Conservation (phyloP, 2,329 filamentous ascomycete species). For the Colletotrichum chlorophyti region DNA sequence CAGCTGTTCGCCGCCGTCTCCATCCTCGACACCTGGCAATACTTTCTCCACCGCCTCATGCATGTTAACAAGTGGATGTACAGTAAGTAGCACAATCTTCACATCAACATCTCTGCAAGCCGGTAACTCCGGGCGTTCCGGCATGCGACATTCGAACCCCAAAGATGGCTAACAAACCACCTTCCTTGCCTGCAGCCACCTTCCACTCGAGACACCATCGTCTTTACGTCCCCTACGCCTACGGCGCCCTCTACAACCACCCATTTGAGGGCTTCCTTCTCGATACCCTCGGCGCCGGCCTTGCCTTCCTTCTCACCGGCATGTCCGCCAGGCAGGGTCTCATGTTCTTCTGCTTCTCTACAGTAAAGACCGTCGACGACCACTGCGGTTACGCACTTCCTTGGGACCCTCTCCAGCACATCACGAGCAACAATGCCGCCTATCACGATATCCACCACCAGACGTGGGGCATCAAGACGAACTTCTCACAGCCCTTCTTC, state of each 20-base stretch:
- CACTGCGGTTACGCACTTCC: conserved; percentile 97
- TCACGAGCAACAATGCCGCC: conserved; percentile 93
- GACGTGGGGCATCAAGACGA: conserved; percentile 98
- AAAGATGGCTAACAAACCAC: background rate
- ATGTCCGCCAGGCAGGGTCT: conserved; percentile 90
- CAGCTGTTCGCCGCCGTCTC: conserved; percentile 79
- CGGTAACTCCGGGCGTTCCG: background rate
- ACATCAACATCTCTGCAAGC: background rate
- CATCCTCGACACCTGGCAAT: conserved; percentile 96
- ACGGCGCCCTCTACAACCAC: conserved; percentile 96
- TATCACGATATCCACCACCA: conserved; percentile 99
- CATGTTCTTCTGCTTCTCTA: conserved; percentile 86
- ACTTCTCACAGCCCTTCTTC: conserved; percentile 91
- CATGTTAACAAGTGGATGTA: conserved; percentile 98
- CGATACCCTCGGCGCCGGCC: conserved; percentile 85
- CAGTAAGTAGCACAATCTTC: conserved; percentile 73
- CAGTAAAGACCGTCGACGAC: conserved; percentile 96
- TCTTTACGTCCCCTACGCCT: conserved; percentile 96
- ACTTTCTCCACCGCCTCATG: conserved; percentile 96
- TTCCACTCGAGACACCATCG: conserved; percentile 97
- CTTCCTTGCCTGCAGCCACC: conserved; percentile 65
- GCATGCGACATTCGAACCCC: no score
- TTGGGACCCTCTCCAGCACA: conserved; percentile 89
- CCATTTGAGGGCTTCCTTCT: conserved; percentile 92
- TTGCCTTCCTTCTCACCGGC: conserved; percentile 81